Base-by-base conservation (phyloP, 225 moss, liverwort and hornwort genomes). In the Pseudoscleropodium purum region DNA sequence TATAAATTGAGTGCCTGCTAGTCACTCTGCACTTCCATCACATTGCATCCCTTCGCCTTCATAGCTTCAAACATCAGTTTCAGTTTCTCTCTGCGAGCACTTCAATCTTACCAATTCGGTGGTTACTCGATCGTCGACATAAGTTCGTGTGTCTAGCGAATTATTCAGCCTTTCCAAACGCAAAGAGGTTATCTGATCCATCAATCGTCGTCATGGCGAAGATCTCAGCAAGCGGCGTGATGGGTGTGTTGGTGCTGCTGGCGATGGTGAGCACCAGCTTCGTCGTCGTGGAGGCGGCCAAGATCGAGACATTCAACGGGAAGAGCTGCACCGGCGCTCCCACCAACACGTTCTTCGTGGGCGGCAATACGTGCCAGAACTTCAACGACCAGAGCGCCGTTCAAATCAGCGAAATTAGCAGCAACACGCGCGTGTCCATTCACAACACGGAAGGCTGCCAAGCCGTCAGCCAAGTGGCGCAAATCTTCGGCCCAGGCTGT, bases 321-420 rank as follows among this genome's bases (percentile, higher is more conserved):
- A 69, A 4, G 21, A 80, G 73, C 88, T 94, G 94, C 65, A 11
- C 0, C 36, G 94, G 92, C 43, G 0, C 72, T 0, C 39, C 92
- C 31, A 93, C 93, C 75, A 93, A 93, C 82, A 92, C 90, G 29
- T 94, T 93, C 93, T 33, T 6, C 0, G 90, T 90, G 10, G 59
- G 23, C 59, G 9, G 59, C 33, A 84, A 88, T 47, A n/a, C 70
- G 2, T 93, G 94, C 61, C 93, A 92, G 89, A 78, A 62, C 3
- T 94, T 94, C 89, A 57, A 67, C 52, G 93, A 88, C 85, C 89
- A 92, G 81, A 9, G 93, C 54, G 90, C 93, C 52, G 92, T 94
- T 62, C 87, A 1, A 34, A 90, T 93, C 90, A 91, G 61, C 83
- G 93, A 87, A 1, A 39, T 94, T 18, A 52, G 51, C 84, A 63